phyloP scores from a whole-genome alignment of 2,329 filamentous ascomycete genomes.

The Apiospora sp. region DNA sequence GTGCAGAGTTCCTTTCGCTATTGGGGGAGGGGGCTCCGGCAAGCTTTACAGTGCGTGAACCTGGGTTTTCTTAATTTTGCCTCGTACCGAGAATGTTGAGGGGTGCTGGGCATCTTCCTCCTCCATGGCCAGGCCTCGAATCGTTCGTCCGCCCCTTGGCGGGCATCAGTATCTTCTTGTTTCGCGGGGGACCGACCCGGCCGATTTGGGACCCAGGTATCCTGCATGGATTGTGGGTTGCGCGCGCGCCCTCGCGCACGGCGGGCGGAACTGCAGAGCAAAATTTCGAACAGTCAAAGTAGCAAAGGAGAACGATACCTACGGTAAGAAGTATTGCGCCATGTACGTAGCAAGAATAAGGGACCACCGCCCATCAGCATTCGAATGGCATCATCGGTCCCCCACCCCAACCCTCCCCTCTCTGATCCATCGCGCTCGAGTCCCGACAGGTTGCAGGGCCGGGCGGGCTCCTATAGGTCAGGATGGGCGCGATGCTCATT shows the following conservation, averaged over 20 bases:
- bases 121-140: not conserved
- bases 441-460: not conserved
- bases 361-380: not conserved
- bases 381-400: not conserved
- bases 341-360: not conserved
- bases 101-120: not conserved
- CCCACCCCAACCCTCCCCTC: not conserved
- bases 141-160: not conserved
- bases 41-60: not conserved
- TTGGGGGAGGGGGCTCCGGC: not conserved
- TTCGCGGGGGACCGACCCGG: slow-evolving; percentile 17
- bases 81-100: not conserved
- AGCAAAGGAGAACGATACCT: not conserved
- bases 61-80: not conserved
- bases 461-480: not conserved
- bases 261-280: not conserved
- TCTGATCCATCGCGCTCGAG: not conserved
- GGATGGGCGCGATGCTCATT: slow-evolving; percentile 6
- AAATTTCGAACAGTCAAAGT: not conserved
- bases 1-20: not conserved
- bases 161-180: slow-evolving; percentile 2
- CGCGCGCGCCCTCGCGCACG: no score
- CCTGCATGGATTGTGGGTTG: not conserved
- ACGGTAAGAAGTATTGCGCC: not conserved
- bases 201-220: not conserved